Base-by-base conservation (phyloP, 129 eudicot genomes). In the Calendula officinalis region DNA sequence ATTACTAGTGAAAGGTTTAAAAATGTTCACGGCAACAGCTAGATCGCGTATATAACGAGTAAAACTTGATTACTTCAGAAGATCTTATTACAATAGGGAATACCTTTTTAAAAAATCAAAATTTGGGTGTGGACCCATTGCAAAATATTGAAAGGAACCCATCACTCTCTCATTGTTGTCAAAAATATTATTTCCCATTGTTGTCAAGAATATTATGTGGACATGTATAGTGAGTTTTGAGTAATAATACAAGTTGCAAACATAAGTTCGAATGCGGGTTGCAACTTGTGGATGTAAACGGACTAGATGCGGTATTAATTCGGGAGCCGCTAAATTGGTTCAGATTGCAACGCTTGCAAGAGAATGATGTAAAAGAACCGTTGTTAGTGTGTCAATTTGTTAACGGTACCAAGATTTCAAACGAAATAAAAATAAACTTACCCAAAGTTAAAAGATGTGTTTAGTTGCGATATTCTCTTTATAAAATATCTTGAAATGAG, bases 161-260 rank as follows among this genome's bases (percentile, higher is more conserved):
- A 57, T 66, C 72, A 42, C 49, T 48, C 40, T 74, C 65, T 22
- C 27, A 58, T 66, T 57, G 32, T 58, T 57, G 16, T 57, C 78
- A 66, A 57, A 55, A 66, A 74, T 74, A 56, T 39, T 54, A 34
- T 30, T 69, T 46, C 50, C 56, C 39, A 45, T 57, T 69, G 57
- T 56, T 46, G 32, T 69, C 66, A 57, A 57, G 48, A 69, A 69
- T 35, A 48, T 48, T 50, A 41, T 42, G 52, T 37, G 46, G 50
- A 41, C 42, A 50, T 7, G 27, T 59, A 56, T 14, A 22, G 30
- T 4, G 15, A 17, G 13, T 22, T 14, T 64, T 5, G 33, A 44
- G 59, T 56, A 43, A 42, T 40, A 4, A 47, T 48, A 47, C 49
- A 54, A 72, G 65, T 53, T 72, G 44, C 17, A 36, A 37, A 44